Percentiles rank a stretch among this genome's conserved stretches.
These are phyloP conservation scores for Claviceps monticola DNA, from an alignment of 2,329 filamentous ascomycete species.

Conservation along the genomic window DNA sequence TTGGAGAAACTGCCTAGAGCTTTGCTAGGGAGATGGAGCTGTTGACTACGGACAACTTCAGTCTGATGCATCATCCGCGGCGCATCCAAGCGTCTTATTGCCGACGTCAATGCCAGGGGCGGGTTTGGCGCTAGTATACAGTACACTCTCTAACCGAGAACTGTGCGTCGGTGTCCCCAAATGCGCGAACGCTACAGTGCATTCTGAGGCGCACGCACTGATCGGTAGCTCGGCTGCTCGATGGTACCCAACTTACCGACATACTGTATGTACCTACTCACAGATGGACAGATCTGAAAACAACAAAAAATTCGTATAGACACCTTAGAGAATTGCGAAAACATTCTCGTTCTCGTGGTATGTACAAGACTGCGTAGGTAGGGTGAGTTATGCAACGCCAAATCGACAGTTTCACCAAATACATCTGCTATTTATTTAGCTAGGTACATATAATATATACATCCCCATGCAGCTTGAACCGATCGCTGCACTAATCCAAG, in stretches of 20 bases:
- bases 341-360: too few species aligned
- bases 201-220: background rate
- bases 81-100: background rate
- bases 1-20: background rate
- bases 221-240: background rate
- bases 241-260: background rate
- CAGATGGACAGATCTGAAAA: too few species aligned
- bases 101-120: background rate
- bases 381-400: background rate
- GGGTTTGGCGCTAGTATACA: background rate
- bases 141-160: background rate
- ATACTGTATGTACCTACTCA: background rate
- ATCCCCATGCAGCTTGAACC: background rate
- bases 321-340: too few species aligned
- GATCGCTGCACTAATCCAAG: constrained; percentile 27
- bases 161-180: background rate
- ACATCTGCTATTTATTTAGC: background rate
- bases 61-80: background rate
- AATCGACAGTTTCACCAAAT: background rate
- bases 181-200: background rate
- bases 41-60: background rate
- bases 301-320: too few species aligned
- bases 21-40: background rate
- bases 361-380: too few species aligned
- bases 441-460: background rate